Base-by-base conservation (phyloP, 106 monocot genomes). In the Triglochin maritima region DNA sequence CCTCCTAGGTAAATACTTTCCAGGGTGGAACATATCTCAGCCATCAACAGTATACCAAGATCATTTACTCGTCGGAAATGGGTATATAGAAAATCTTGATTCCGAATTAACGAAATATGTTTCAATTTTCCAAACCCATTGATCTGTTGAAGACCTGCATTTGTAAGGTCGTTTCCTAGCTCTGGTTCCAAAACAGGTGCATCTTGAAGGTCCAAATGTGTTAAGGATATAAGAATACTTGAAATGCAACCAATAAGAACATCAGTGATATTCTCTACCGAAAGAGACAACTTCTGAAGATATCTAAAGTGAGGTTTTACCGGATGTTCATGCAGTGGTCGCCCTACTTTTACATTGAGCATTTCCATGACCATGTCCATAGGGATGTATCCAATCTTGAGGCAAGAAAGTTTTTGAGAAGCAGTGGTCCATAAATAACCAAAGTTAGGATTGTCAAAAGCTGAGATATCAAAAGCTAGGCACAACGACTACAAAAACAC, bases 151-250 rank as follows among this genome's bases (percentile, higher is more conserved):
- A 98, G 85, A 44, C 96, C 96, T 57, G 66, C 65, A 75, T 91
- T 86, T 49, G 91, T 91, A 51, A 98, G 91, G 76, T 98, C 96
- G 8, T 72, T 60, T 55, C 66, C 49, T 64, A 48, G 17, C 49
- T 52, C 50, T 29, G 96, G 88, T 69, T 98, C 96, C 42, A 71
- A 49, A 7, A 85, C 65, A 3, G 96, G 96, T 57, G 96, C 71
- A 82, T 98, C 96, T 66, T 98, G 85, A 56, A 98, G 91, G 57
- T 98, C 91, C 72, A 98, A 68, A 77, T 88, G 81, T 49, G 76
- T 79, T 69, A 98, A 72, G 12, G 60, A 76, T 44, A 84, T 76
- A 43, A 98, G 81, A 47, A 77, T 79, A 47, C 62, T 63, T 65
- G 96, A 91, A 66, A 98, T 82, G 15, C 81, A 80, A 10, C 49